These are phyloP conservation scores for Protomyces inundatus DNA, from an alignment of 1,139 yeast genomes.

Conservation along the genomic window DNA sequence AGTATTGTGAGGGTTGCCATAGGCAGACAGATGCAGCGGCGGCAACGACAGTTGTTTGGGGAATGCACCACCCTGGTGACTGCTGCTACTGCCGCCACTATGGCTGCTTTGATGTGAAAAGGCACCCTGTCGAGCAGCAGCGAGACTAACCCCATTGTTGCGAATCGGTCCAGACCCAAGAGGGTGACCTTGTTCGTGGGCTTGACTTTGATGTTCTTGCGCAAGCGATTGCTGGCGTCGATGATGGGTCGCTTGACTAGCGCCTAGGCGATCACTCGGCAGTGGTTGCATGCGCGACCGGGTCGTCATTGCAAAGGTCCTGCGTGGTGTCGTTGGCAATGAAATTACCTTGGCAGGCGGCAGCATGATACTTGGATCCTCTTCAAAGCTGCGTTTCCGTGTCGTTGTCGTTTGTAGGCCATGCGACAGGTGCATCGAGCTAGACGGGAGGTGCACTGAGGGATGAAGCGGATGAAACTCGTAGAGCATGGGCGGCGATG, in stretches of 20 bases:
- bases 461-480: background rate
- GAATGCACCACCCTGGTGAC: no score
- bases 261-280: background rate
- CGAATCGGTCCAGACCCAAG: no score
- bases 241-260: background rate
- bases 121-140: background rate
- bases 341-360: slow-evolving; percentile 21
- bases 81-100: no score
- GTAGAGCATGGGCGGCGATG: slow-evolving; percentile 10
- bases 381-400: slow-evolving; percentile 19
- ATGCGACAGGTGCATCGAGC: background rate
- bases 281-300: background rate
- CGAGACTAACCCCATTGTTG: no score
- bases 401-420: background rate
- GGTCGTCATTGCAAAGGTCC: background rate
- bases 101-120: background rate
- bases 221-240: slow-evolving; percentile 8
- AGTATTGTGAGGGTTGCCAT: background rate
- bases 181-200: no score
- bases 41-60: background rate
- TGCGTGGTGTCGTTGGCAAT: slow-evolving; percentile 16
- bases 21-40: background rate
- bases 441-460: background rate
- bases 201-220: background rate
- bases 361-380: slow-evolving; percentile 1